Conservation (phyloP, 2,329 filamentous ascomycete species). For the Clarireedia homoeocarpa region DNA sequence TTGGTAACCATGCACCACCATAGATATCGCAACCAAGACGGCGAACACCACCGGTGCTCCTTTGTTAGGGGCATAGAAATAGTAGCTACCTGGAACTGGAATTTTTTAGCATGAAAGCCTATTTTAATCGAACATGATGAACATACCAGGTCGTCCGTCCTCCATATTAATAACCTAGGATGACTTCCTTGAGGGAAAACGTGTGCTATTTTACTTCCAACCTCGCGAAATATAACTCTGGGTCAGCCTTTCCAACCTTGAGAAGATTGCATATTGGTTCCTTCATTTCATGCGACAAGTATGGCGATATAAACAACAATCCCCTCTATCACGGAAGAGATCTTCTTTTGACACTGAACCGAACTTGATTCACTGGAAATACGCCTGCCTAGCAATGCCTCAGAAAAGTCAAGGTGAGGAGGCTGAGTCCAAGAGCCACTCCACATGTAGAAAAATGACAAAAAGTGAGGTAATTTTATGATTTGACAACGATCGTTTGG, state of each 20-base stretch:
- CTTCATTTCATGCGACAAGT: no score
- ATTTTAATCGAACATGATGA: background rate
- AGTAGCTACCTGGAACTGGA: constrained; percentile 31
- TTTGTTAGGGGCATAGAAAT: constrained; percentile 47
- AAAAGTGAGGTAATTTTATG: background rate
- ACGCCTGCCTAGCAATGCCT: background rate
- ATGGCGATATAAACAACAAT: no score
- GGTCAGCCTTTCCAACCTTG: no score
- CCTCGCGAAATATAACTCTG: background rate
- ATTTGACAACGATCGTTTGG: background rate
- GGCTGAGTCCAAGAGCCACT: background rate
- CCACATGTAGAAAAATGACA: background rate
- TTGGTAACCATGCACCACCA: constrained; percentile 44
- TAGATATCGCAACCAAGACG: constrained; percentile 39
- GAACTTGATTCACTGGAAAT: background rate
- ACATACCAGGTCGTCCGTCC: constrained; percentile 10
- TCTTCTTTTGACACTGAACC: no score
- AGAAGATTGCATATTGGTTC: no score
- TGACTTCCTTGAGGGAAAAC: background rate
- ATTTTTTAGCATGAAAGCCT: background rate
- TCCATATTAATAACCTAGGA: background rate
- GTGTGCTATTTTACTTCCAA: background rate
- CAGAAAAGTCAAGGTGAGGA: background rate
- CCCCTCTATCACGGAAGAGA: no score
- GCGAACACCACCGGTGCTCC: constrained; percentile 46